Evolutionary conservation across 371 early-diverging fungal genomes (phyloP).

Genomic region (Capillidium heterosporum): DNA sequence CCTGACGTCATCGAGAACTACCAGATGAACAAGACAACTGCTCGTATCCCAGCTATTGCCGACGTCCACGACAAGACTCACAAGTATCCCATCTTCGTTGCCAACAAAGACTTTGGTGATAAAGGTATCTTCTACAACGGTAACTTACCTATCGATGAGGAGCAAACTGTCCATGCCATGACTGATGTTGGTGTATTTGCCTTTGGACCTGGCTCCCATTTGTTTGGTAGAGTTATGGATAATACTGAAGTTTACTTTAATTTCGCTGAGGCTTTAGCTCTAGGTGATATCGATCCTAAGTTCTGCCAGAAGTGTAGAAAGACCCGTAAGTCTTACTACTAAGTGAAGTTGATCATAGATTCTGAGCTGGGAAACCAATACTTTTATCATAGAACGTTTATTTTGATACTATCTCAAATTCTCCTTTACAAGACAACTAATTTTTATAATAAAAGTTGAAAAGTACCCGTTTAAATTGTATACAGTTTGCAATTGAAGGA

Average conservation of each 20-base stretch:
- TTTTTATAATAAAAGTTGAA: too few relatives aligned
- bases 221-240: slow-evolving; percentile 31
- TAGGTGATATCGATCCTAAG: slow-evolving; percentile 9
- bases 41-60: slow-evolving; percentile 24
- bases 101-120: slow-evolving; percentile 16
- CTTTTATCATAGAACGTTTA: too few relatives aligned
- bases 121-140: slow-evolving; percentile 22
- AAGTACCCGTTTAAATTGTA: too few relatives aligned
- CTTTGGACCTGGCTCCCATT: slow-evolving; percentile 27
- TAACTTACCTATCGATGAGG: slow-evolving; percentile 17
- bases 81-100: slow-evolving; percentile 15
- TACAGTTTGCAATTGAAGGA: too few relatives aligned
- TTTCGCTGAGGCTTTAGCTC: slow-evolving; percentile 23
- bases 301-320: background rate
- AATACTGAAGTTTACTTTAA: slow-evolving; percentile 38
- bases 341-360: too few relatives aligned
- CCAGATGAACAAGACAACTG: slow-evolving; percentile 21
- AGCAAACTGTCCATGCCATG: slow-evolving; percentile 32
- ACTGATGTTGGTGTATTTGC: slow-evolving; percentile 37
- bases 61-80: slow-evolving; percentile 12
- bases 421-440: too few relatives aligned
- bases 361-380: too few relatives aligned
- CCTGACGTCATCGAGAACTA: slow-evolving; percentile 38
- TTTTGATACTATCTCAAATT: too few relatives aligned
- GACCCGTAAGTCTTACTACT: background rate